phyloP scores from a whole-genome alignment of 2,329 filamentous ascomycete species.

The Aspergillus carbonarius region DNA sequence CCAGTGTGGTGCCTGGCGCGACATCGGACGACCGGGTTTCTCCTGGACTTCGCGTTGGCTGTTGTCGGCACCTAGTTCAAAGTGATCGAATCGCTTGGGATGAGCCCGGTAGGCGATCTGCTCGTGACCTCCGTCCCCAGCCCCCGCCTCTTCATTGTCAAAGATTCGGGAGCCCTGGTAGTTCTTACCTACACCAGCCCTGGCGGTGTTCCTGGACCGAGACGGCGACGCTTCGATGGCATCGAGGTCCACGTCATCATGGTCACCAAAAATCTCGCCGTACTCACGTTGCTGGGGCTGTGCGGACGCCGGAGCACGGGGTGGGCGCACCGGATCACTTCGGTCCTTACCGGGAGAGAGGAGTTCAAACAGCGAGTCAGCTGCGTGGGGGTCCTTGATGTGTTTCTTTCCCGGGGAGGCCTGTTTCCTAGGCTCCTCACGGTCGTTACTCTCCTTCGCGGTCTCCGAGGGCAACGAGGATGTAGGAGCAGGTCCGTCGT shows the following conservation, averaged over 20 bases:
- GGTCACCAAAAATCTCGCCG: conserved; percentile 63
- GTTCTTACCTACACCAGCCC: conserved; percentile 60
- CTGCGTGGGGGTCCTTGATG: conserved; percentile 45
- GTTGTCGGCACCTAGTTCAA: conserved; percentile 36
- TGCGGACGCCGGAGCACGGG: conserved; percentile 62
- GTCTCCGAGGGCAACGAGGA: conserved; percentile 8
- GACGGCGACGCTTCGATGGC: conserved; percentile 28
- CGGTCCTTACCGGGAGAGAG: conserved; percentile 57
- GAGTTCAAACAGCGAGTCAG: conserved; percentile 66
- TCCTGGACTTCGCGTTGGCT: conserved; percentile 28
- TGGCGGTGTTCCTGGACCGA: conserved; percentile 43
- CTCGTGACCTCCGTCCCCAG: conserved; percentile 42
- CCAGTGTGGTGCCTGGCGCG: conserved; percentile 71
- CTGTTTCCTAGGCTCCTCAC: conserved; percentile 7
- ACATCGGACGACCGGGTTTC: conserved; percentile 27
- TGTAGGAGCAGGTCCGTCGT: conserved; percentile 7
- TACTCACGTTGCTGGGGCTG: conserved; percentile 68
- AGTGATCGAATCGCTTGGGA: conserved; percentile 75
- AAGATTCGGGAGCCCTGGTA: conserved; percentile 65
- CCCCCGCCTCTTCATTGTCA: conserved; percentile 54
- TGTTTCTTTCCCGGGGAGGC: conserved; percentile 42
- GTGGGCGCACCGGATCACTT: conserved; percentile 55
- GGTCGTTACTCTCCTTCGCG: conserved; percentile 4
- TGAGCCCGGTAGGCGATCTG: conserved; percentile 59
- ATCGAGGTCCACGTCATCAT: conserved; percentile 43